Percentiles rank a stretch among this genome's conserved stretches.
Conservation (phyloP, 1,284 basidiomycete genomes). For the Puccinia sorghi region DNA sequence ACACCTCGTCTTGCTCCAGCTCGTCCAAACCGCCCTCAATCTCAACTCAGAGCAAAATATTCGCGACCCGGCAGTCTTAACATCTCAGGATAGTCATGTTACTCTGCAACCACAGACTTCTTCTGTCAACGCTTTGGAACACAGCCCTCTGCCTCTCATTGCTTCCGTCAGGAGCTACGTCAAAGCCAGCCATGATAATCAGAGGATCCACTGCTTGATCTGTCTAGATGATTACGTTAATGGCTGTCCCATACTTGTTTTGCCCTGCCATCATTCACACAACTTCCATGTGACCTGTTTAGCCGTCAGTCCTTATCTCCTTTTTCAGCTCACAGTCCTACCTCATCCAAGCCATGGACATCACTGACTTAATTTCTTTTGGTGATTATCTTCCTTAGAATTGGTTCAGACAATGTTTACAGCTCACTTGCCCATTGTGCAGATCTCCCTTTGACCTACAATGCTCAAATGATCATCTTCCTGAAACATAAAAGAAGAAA, state of each 20-base stretch:
- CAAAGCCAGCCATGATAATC: neutral
- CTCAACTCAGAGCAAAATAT: neutral
- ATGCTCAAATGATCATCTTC: neutral
- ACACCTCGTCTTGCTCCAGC: neutral
- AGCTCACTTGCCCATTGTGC: conserved; percentile 14
- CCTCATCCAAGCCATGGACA: neutral
- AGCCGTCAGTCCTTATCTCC: neutral
- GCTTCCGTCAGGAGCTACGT: neutral
- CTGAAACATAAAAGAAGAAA: neutral
- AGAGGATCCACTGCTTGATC: conserved; percentile 9
- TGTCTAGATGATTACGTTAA: conserved; percentile 10
- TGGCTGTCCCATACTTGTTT: neutral
- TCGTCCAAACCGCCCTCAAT: neutral
- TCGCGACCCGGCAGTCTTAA: no score
- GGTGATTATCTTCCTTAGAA: neutral
- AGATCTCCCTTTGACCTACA: neutral
- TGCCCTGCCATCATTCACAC: conserved; percentile 19
- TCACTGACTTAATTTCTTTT: no score
- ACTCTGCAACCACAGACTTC: neutral
- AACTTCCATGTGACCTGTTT: conserved; percentile 6
- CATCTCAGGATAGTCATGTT: neutral
- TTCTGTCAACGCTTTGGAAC: neutral
- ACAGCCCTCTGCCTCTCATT: neutral
- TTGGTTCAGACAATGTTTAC: neutral
- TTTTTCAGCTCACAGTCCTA: neutral